A percentile compares a stretch with the other conserved stretches of the same genome.
These are phyloP conservation scores for Solanum chilense DNA, from an alignment of 257 asterid species.

Conservation along the genomic window DNA sequence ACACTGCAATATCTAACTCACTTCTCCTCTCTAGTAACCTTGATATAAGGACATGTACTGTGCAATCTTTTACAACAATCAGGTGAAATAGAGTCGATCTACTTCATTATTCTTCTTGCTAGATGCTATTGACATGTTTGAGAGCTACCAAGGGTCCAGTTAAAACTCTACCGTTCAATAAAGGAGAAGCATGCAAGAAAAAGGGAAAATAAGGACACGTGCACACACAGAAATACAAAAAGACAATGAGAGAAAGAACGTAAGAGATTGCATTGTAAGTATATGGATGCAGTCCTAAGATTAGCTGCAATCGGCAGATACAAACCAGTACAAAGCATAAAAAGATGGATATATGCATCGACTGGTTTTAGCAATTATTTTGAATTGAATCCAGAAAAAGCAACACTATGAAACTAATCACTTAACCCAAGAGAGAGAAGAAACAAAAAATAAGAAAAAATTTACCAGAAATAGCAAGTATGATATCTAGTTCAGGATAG, in stretches of 20 bases:
- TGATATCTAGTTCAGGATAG: not conserved
- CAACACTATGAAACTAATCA: not conserved
- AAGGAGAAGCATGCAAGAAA: not conserved
- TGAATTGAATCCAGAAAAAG: not conserved
- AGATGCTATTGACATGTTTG: not conserved
- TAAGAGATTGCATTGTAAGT: not conserved
- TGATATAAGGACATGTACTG: not conserved
- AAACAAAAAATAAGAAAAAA: not conserved
- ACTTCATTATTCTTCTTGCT: not conserved
- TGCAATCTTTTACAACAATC: not conserved
- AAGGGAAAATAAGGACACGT: not conserved
- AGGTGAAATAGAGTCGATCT: not conserved
- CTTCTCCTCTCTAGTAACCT: not conserved
- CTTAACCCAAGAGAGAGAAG: not conserved
- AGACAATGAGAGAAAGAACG: not conserved
- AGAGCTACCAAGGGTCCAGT: not conserved
- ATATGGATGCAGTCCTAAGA: not conserved
- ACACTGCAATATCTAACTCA: not conserved
- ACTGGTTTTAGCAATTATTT: not conserved
- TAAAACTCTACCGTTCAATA: not conserved
- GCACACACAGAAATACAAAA: not conserved
- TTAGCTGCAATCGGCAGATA: not conserved
- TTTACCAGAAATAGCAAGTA: not conserved
- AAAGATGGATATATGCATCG: not conserved
- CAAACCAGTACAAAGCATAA: not conserved